phyloP scores from a whole-genome alignment of 345 rosid genomes.

The Microcos paniculata region DNA sequence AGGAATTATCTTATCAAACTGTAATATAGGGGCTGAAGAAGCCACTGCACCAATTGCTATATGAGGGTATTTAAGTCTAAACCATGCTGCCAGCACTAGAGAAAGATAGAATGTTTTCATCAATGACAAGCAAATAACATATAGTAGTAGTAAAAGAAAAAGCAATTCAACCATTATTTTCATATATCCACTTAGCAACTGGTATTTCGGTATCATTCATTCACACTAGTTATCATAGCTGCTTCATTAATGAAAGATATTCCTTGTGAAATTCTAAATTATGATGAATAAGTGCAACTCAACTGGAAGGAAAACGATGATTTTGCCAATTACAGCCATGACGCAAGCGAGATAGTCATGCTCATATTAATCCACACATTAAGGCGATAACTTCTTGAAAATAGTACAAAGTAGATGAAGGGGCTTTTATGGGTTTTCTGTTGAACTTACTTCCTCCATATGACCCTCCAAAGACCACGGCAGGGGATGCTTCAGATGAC shows the following conservation, averaged over 20 bases:
- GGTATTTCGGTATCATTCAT: neutral
- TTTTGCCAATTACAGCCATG: neutral
- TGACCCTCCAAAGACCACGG: slow-evolving; percentile 84
- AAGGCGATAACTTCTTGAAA: neutral
- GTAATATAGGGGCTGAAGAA: slow-evolving; percentile 76
- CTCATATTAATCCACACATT: neutral
- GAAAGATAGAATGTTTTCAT: slow-evolving; percentile 3
- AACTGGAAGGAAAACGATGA: neutral
- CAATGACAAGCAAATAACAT: neutral
- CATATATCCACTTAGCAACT: neutral
- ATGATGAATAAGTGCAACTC: neutral
- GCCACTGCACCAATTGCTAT: slow-evolving; percentile 78
- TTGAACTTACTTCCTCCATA: slow-evolving; percentile 77
- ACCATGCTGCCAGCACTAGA: slow-evolving; percentile 85
- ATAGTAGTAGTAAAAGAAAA: neutral
- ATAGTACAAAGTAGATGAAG: neutral
- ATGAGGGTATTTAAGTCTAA: slow-evolving; percentile 82
- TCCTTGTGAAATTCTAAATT: neutral
- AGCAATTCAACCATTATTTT: neutral
- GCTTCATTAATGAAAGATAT: neutral
- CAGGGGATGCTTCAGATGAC: slow-evolving; percentile 72
- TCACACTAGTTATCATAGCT: neutral
- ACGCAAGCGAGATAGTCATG: neutral
- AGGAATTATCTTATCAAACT: slow-evolving; percentile 68
- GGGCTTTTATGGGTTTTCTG: neutral